These are phyloP conservation scores for Venustampulla echinocandica DNA, from an alignment of 495 filamentous ascomycete genomes.

Conservation along the genomic window DNA sequence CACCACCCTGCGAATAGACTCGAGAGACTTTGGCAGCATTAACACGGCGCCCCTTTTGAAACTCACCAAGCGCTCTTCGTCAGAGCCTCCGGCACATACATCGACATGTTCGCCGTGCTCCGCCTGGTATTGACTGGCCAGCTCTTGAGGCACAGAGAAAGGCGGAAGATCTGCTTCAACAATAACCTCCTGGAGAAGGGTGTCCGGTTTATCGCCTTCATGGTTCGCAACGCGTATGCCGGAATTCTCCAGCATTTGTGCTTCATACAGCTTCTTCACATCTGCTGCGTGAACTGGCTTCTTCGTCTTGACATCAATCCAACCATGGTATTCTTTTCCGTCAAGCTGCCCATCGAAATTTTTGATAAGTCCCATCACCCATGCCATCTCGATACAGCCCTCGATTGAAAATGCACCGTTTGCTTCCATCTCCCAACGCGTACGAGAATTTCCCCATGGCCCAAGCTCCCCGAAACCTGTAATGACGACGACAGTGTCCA, in stretches of 20 bases:
- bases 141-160: constrained; percentile 91
- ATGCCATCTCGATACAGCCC: constrained; percentile 98
- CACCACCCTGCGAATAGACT: constrained; percentile 88
- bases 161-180: constrained; percentile 91
- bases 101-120: constrained; percentile 65
- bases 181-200: constrained; percentile 89
- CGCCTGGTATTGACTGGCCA: constrained; percentile 87
- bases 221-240: constrained; percentile 95
- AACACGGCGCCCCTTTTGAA: constrained; percentile 86
- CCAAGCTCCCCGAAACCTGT: constrained; percentile 93
- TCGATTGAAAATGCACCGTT: constrained; percentile 93
- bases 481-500: constrained; percentile 92
- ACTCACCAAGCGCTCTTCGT: constrained; percentile 51
- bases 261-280: constrained; percentile 89
- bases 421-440: constrained; percentile 97
- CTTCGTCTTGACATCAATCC: constrained; percentile 86
- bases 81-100: neutral
- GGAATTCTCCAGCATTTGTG: constrained; percentile 84
- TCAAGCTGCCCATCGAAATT: constrained; percentile 92
- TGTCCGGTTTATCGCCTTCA: too few species aligned
- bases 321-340: constrained; percentile 86
- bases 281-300: constrained; percentile 96
- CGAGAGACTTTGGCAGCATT: constrained; percentile 85
- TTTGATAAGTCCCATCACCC: constrained; percentile 98
- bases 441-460: constrained; percentile 94